Percentiles rank a stretch among this genome's conserved stretches.
Conservation (phyloP, 495 filamentous ascomycete genomes). For the Elasticomyces elasticus region DNA sequence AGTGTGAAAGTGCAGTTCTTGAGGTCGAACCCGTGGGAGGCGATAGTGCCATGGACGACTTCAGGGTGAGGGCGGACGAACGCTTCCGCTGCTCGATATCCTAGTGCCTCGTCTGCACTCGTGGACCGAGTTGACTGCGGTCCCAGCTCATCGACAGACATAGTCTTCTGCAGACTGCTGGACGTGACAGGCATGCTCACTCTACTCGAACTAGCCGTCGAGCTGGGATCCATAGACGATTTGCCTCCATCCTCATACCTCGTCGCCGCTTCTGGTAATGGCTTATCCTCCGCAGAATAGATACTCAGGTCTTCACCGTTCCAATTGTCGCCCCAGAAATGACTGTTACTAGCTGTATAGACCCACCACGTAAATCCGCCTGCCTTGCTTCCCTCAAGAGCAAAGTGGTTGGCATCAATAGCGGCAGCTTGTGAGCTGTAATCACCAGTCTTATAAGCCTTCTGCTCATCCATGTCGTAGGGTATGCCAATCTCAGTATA, state of each 20-base stretch:
- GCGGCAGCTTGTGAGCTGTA: slow-evolving; percentile 87
- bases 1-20: slow-evolving; percentile 32
- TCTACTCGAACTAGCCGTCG: too few species aligned
- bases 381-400: slow-evolving; percentile 65
- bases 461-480: slow-evolving; percentile 95
- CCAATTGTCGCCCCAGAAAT: slow-evolving; percentile 89
- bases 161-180: slow-evolving; percentile 58
- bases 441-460: slow-evolving; percentile 93
- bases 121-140: slow-evolving; percentile 41
- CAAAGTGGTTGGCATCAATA: slow-evolving; percentile 96
- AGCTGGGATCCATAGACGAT: slow-evolving; percentile 47
- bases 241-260: slow-evolving; percentile 31
- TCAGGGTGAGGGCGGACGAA: slow-evolving; percentile 82
- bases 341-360: slow-evolving; percentile 74
- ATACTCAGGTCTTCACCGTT: slow-evolving; percentile 96
- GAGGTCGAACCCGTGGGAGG: slow-evolving; percentile 62
- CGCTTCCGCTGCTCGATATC: slow-evolving; percentile 83
- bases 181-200: slow-evolving; percentile 46
- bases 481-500: slow-evolving; percentile 96
- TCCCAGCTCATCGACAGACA: slow-evolving; percentile 45
- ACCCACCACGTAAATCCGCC: slow-evolving; percentile 87
- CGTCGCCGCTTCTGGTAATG: slow-evolving; percentile 40
- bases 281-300: slow-evolving; percentile 68
- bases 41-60: slow-evolving; percentile 56
- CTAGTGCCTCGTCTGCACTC: slow-evolving; percentile 43